phyloP scores from a whole-genome alignment of 495 filamentous ascomycete species.

The Xylaria acuta region DNA sequence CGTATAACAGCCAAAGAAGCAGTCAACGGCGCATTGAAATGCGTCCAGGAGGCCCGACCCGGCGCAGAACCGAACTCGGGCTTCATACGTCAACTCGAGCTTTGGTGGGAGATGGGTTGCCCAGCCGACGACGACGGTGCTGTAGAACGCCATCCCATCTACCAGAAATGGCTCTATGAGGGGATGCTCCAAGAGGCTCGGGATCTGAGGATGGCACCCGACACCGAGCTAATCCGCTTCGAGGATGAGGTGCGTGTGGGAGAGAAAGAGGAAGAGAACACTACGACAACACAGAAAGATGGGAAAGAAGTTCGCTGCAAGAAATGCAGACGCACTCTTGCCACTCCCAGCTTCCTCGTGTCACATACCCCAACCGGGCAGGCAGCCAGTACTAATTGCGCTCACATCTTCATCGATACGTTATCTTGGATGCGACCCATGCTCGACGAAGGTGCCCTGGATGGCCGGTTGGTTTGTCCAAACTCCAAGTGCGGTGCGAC shows the following conservation, averaged over 20 bases:
- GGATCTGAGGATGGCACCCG: slow-evolving; percentile 66
- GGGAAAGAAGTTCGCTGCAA: slow-evolving; percentile 65
- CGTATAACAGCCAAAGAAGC: slow-evolving; percentile 39
- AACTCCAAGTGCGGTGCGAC: slow-evolving; percentile 75
- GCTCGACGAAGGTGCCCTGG: slow-evolving; percentile 76
- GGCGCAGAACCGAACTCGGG: slow-evolving; percentile 85
- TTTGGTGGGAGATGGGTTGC: slow-evolving; percentile 86
- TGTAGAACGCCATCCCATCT: slow-evolving; percentile 69
- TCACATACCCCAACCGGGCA: slow-evolving; percentile 41
- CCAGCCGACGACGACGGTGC: slow-evolving; percentile 62
- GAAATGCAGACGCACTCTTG: slow-evolving; percentile 65
- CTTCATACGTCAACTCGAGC: slow-evolving; percentile 83
- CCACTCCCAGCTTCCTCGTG: slow-evolving; percentile 49
- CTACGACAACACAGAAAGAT: slow-evolving; percentile 29
- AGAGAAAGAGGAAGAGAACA: slow-evolving; percentile 22
- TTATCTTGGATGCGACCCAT: slow-evolving; percentile 91
- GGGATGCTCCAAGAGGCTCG: slow-evolving; percentile 76
- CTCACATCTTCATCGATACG: slow-evolving; percentile 88
- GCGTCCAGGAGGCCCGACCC: slow-evolving; percentile 68
- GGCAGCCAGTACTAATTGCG: slow-evolving; percentile 54
- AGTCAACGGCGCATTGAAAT: slow-evolving; percentile 49
- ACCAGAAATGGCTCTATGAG: slow-evolving; percentile 88
- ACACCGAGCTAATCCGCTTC: slow-evolving; percentile 78
- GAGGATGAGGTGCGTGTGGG: slow-evolving; percentile 71
- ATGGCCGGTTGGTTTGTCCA: slow-evolving; percentile 84